Evolutionary conservation across 2,329 filamentous ascomycete species (phyloP), one percentile per base, ranked within the genome.

Genomic region (Botryotinia calthae): DNA sequence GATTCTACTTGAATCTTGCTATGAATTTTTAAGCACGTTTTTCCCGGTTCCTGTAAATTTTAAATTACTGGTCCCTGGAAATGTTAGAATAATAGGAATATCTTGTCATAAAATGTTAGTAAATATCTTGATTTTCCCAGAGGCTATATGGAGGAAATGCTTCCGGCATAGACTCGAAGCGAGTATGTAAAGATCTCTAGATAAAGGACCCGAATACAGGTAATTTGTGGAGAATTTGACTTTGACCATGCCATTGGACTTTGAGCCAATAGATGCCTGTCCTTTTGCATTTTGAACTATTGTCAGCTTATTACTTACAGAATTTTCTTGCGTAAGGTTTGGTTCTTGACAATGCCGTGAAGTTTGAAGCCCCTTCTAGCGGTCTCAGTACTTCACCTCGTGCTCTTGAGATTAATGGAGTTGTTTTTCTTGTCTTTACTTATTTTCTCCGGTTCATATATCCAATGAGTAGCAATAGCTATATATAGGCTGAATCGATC

Each of bases 1-100:
- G 14, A 18, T 54, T 54, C 16, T 28, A 18, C 12, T 54, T 54
- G 51, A 18, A 1, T 28, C 2, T 12, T 54, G 16, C 28, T n/a
- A n/a, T n/a, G 51, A 28, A 18, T 28, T 3, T 54, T 3, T 8
- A 28, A 28, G 14, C 1, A 5, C 8, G 51, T 28, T 16, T 16
- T 28, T 16, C n/a, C 48, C 12, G 6, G 5, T 28, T 16, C 5
- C 14, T 18, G 25, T 54, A 54, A 8, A 28, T 28, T 28, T 18
- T 4, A n/a, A 16, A 16, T 8, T 18, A 6, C n/a, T 54, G n/a
- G 14, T 54, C 14, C 12, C n/a, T 18, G 5, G n/a, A 16, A 54
- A 8, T 2, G 2, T 28, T 4, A n/a, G 14, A 18, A 18, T 0
- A 18, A 28, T 28, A 28, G n/a, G 6, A 28, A 18, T 18, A 8